These are phyloP conservation scores for Uronychia setigera DNA, from an alignment of 73 alveolate species.

Conservation along the genomic window DNA sequence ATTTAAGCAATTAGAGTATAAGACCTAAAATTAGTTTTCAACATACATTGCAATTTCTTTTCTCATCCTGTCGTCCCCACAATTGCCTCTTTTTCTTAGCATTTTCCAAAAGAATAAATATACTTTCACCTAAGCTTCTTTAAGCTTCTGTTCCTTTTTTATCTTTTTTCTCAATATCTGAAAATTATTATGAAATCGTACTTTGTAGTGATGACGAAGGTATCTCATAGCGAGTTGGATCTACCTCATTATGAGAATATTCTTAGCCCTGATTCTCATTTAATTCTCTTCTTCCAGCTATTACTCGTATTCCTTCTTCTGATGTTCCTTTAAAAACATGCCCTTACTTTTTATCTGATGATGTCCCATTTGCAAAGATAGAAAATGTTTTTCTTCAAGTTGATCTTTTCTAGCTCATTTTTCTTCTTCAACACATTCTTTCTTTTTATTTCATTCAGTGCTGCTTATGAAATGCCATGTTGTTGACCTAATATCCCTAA, in stretches of 20 bases:
- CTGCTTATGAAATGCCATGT: no score
- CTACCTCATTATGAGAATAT: not conserved
- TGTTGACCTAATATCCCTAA: not conserved
- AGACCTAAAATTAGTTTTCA: not conserved
- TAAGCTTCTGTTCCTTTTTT: not conserved
- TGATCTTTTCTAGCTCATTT: not conserved
- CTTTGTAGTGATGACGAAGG: not conserved
- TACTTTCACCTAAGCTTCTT: not conserved
- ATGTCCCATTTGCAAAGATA: not conserved
- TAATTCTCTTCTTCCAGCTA: not conserved
- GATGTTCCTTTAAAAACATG: no score
- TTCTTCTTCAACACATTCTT: not conserved
- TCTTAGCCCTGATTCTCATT: not conserved
- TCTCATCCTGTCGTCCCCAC: not conserved
- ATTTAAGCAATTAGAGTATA: not conserved
- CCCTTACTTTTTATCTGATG: not conserved
- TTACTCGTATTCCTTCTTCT: not conserved
- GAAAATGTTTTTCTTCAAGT: not conserved
- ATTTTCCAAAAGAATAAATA: not conserved
- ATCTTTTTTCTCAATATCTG: not conserved
- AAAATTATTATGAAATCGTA: not conserved
- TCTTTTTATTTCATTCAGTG: not conserved
- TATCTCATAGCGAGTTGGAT: not conserved
- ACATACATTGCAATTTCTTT: not conserved
- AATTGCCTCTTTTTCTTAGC: not conserved